A percentile compares a stretch with the other conserved stretches of the same genome.
These are phyloP conservation scores for Akanthomyces uredinophilus DNA, from an alignment of 2,329 filamentous ascomycete genomes.

Conservation along the genomic window DNA sequence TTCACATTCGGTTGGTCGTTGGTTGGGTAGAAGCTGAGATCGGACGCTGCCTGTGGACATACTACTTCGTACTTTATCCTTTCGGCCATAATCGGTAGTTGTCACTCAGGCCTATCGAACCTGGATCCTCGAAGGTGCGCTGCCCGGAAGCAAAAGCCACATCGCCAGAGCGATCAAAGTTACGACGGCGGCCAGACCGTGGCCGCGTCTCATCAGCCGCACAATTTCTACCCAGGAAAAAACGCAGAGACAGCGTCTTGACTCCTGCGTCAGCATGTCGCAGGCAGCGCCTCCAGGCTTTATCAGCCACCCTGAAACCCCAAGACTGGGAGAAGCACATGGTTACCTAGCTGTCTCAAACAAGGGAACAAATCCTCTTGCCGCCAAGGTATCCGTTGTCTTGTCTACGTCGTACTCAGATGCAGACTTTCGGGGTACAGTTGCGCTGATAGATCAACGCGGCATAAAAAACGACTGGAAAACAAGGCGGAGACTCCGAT, in stretches of 20 bases:
- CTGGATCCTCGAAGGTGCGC: neutral
- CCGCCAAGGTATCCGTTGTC: conserved; percentile 76
- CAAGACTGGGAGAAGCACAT: neutral
- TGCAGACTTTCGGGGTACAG: conserved; percentile 80
- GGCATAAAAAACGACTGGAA: conserved; percentile 69
- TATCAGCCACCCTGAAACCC: neutral
- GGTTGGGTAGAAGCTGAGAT: neutral
- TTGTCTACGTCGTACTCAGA: conserved; percentile 91
- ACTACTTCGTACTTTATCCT: too few species aligned
- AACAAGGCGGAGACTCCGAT: conserved; percentile 69
- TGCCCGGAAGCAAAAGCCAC: neutral
- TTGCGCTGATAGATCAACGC: conserved; percentile 71
- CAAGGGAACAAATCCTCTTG: conserved; percentile 59
- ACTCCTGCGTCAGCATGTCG: neutral
- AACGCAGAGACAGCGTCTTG: neutral
- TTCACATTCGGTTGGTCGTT: too few species aligned
- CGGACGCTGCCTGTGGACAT: neutral
- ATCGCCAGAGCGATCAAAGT: neutral
- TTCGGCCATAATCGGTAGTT: too few species aligned
- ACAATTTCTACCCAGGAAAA: neutral
- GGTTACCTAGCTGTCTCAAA: conserved; percentile 15
- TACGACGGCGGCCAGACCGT: neutral
- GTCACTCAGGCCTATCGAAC: neutral
- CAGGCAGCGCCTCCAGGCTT: neutral
- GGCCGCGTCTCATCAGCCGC: neutral